Evolutionary conservation across 352 stramenopile species (phyloP).

Genomic region (Globisporangium irregulare): DNA sequence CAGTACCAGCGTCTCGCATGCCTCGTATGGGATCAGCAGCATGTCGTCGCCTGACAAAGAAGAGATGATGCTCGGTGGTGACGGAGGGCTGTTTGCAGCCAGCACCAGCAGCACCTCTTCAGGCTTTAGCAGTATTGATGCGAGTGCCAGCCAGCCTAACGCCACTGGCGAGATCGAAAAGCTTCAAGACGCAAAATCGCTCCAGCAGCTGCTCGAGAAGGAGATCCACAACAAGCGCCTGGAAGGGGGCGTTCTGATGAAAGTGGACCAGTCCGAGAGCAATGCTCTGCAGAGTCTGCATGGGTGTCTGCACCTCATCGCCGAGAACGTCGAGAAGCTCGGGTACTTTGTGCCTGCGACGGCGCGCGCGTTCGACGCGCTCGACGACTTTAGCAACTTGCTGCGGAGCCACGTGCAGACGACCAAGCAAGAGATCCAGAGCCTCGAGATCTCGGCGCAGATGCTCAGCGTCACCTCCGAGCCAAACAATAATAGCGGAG

Average conservation of each 20-base stretch:
- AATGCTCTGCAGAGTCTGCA: constrained; percentile 41
- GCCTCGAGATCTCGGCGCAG: constrained; percentile 56
- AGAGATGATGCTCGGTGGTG: neutral
- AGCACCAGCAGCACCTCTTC: neutral
- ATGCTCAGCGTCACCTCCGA: constrained; percentile 57
- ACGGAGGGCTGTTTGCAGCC: constrained; percentile 3
- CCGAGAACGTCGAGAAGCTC: constrained; percentile 39
- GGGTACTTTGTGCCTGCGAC: constrained; percentile 46
- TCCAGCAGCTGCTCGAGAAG: constrained; percentile 37
- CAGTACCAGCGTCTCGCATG: constrained; percentile 6
- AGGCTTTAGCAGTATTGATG: neutral
- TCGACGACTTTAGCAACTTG: constrained; percentile 59
- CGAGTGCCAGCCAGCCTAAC: constrained; percentile 1
- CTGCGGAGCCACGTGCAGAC: constrained; percentile 46
- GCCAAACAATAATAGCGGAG: constrained; percentile 6
- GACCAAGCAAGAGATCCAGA: constrained; percentile 66
- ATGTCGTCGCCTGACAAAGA: constrained; percentile 39
- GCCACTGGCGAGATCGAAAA: constrained; percentile 20
- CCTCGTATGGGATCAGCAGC: constrained; percentile 24
- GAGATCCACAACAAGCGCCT: constrained; percentile 40
- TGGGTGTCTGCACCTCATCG: constrained; percentile 37
- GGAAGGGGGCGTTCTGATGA: constrained; percentile 23
- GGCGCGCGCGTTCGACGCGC: constrained; percentile 37
- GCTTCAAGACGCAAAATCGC: constrained; percentile 32
- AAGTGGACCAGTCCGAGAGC: constrained; percentile 33